Conservation (phyloP, 1,284 basidiomycete species). For the Tilletia walkeri region DNA sequence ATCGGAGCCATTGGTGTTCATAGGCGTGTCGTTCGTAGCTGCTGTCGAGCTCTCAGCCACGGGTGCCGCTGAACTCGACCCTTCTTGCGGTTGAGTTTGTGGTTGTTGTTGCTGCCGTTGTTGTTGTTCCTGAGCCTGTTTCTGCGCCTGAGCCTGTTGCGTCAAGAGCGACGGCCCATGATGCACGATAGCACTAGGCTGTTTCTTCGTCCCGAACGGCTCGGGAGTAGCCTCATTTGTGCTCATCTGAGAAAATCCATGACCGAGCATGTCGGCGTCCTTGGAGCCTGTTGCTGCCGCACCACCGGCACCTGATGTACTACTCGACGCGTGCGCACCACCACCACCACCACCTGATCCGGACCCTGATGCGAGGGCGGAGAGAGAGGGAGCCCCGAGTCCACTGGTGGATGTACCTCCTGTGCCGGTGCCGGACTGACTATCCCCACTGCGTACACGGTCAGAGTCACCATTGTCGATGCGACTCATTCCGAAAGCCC, state of each 20-base stretch:
- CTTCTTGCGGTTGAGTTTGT: constrained; percentile 5
- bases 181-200: constrained; percentile 56
- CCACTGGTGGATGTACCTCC: neutral
- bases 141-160: constrained; percentile 64
- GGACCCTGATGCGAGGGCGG: constrained; percentile 1
- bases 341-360: neutral
- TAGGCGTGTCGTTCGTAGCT: neutral
- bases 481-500: constrained; percentile 85
- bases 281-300: constrained; percentile 24
- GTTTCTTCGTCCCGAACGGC: constrained; percentile 56
- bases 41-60: neutral
- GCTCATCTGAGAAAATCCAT: constrained; percentile 68
- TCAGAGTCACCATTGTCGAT: constrained; percentile 57
- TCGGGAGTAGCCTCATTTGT: constrained; percentile 58
- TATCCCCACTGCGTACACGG: neutral
- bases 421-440: neutral
- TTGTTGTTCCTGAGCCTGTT: constrained; percentile 17
- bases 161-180: constrained; percentile 76
- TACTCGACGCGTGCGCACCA: too few relatives aligned
- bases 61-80: neutral
- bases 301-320: neutral
- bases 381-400: neutral
- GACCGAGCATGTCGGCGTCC: constrained; percentile 39
- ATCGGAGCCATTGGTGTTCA: constrained; percentile 38
- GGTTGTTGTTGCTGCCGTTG: constrained; percentile 13